These are phyloP conservation scores for Lactarius akahatsu DNA, from an alignment of 768 basidiomycete species.

Conservation along the genomic window DNA sequence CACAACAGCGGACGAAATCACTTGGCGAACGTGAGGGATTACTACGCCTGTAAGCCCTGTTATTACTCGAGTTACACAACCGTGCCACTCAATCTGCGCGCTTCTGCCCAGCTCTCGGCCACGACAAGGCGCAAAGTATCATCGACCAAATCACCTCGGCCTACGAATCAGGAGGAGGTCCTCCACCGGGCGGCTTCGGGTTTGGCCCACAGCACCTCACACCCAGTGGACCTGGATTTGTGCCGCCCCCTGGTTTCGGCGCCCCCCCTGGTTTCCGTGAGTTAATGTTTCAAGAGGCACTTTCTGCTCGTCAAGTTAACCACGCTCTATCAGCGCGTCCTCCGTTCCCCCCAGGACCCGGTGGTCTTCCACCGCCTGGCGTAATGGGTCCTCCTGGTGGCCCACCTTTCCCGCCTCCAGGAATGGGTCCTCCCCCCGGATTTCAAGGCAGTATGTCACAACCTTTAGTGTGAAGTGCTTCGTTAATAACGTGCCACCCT, in stretches of 20 bases:
- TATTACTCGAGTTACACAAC: background rate
- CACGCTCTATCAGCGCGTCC: constrained; percentile 48
- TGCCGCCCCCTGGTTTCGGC: constrained; percentile 55
- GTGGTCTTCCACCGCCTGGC: constrained; percentile 46
- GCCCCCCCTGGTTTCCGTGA: constrained; percentile 27
- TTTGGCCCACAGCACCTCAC: constrained; percentile 81
- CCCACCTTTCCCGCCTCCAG: constrained; percentile 73
- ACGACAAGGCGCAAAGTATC: constrained; percentile 97
- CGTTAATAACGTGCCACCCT: background rate
- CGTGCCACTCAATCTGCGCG: constrained; percentile 24
- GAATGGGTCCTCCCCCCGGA: constrained; percentile 41
- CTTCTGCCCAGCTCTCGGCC: constrained; percentile 62
- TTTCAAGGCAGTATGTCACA: constrained; percentile 48
- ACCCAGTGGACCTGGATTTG: constrained; percentile 42
- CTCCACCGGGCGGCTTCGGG: constrained; percentile 84
- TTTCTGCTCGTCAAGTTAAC: background rate
- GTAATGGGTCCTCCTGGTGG: constrained; percentile 56
- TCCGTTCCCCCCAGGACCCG: constrained; percentile 61
- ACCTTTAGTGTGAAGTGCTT: background rate
- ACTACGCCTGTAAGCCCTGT: constrained; percentile 74
- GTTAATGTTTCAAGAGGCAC: background rate
- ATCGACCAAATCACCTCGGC: constrained; percentile 97
- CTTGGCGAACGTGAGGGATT: constrained; percentile 92
- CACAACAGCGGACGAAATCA: constrained; percentile 99
- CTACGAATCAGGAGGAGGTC: constrained; percentile 83